phyloP scores from a whole-genome alignment of 2,329 filamentous ascomycete species.

The Diaporthe amygdali region DNA sequence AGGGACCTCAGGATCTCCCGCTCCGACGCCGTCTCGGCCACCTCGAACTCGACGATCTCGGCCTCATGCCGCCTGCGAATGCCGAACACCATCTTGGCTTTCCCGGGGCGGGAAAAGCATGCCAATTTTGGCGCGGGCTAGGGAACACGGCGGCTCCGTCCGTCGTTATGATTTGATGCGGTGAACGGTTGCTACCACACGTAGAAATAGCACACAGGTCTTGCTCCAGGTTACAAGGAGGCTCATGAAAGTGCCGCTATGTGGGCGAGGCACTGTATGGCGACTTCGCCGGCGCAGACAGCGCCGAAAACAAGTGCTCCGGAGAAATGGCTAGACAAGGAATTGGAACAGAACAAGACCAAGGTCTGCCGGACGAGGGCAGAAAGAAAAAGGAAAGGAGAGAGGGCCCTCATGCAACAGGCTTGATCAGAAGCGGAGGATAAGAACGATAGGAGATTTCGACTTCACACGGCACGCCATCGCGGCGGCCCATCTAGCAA shows the following conservation, averaged over 20 bases:
- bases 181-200: neutral
- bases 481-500: neutral
- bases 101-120: neutral
- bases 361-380: neutral
- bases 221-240: neutral
- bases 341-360: neutral
- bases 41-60: constrained; percentile 26
- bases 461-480: neutral
- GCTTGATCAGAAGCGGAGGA: neutral
- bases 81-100: constrained; percentile 19
- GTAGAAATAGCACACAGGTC: neutral
- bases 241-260: neutral
- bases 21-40: constrained; percentile 26
- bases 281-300: neutral
- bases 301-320: neutral
- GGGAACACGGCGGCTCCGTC: neutral
- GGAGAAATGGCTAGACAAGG: neutral
- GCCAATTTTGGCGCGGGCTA: neutral
- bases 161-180: neutral
- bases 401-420: neutral
- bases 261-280: neutral
- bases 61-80: constrained; percentile 24
- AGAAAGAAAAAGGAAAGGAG: neutral
- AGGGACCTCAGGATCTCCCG: constrained; percentile 25
- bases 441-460: neutral